Base-by-base conservation (phyloP, 148 eudicot genomes). In the Fagopyrum esculentum region DNA sequence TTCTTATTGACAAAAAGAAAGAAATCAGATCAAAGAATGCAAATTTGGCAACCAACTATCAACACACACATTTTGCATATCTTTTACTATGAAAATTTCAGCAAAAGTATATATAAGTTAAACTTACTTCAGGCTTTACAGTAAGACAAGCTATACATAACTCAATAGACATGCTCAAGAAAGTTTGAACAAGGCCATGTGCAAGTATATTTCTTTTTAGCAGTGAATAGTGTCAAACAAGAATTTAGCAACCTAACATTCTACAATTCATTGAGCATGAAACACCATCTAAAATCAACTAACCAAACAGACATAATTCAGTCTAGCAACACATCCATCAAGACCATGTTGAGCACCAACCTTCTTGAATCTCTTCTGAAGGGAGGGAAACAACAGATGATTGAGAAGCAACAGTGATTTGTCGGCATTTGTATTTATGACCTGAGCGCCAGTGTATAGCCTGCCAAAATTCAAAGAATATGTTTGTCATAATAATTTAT, bases 351-450 rank as follows among this genome's bases (percentile, higher is more conserved):
- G 47, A 66, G 19, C 29, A 71, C 87, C 46, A 35, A 80, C 93
- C 90, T 86, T 80, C 81, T 52, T 51, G 79, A 4, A 75, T 48
- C 50, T 85, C 86, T 60, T 76, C 59, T 11, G 78, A 78, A 43
- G 64, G 74, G 50, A 59, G n/a, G 75, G 10, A 56, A 76, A 59
- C 66, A 43, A 76, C 81, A 75, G 89, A 79, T 69, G 82, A 50
- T 44, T 78, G 85, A 76, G 81, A 75, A 74, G 83, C 75, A 73
- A 79, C 30, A 48, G 60, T 71, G 74, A 82, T 73, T 52, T 81
- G 78, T 52, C 40, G 84, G 80, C 98, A 94, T 63, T 79, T 79
- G 61, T 35, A 74, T 76, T 84, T 89, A 82, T 94, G 98, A 77
- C 85, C 78, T 43, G 78, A 83, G 30, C 76, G 80, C 97, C 95